phyloP scores from a whole-genome alignment of 2,329 filamentous ascomycete species.

The Drechslera avenae region DNA sequence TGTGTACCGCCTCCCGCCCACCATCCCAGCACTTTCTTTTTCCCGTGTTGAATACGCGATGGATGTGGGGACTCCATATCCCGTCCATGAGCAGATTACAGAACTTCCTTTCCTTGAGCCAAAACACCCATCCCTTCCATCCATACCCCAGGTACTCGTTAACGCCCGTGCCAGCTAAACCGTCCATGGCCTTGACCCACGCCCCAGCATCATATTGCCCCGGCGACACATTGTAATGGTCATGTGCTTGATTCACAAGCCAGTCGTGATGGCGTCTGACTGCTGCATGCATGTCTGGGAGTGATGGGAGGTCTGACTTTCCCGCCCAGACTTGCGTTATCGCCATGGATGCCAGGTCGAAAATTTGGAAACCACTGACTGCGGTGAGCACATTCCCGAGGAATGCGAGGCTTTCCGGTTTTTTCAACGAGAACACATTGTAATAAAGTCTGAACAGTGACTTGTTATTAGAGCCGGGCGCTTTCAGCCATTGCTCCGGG shows the following conservation, averaged over 20 bases:
- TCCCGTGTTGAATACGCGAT: constrained; percentile 48
- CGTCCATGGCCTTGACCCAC: constrained; percentile 51
- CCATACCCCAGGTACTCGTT: constrained; percentile 53
- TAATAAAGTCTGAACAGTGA: constrained; percentile 49
- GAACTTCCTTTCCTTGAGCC: constrained; percentile 48
- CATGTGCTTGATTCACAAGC: constrained; percentile 41
- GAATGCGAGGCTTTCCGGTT: constrained; percentile 54
- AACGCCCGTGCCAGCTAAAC: constrained; percentile 50
- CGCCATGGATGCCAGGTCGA: constrained; percentile 54
- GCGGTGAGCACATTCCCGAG: constrained; percentile 46
- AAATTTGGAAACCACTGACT: constrained; percentile 37
- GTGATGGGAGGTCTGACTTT: constrained; percentile 45
- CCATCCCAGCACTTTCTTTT: constrained; percentile 51
- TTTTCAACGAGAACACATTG: constrained; percentile 53
- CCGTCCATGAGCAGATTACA: constrained; percentile 50
- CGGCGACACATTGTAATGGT: constrained; percentile 41
- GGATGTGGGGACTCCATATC: constrained; percentile 51
- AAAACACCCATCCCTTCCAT: constrained; percentile 50
- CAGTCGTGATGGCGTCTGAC: constrained; percentile 21
- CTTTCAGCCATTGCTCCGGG: constrained; percentile 19
- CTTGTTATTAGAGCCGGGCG: constrained; percentile 33
- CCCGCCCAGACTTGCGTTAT: constrained; percentile 55
- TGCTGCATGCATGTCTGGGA: constrained; percentile 36
- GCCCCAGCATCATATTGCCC: constrained; percentile 21
- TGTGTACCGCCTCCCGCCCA: constrained; percentile 46